Evolutionary conservation across 768 basidiomycete species (phyloP).

Genomic region (Mycena chlorophos): DNA sequence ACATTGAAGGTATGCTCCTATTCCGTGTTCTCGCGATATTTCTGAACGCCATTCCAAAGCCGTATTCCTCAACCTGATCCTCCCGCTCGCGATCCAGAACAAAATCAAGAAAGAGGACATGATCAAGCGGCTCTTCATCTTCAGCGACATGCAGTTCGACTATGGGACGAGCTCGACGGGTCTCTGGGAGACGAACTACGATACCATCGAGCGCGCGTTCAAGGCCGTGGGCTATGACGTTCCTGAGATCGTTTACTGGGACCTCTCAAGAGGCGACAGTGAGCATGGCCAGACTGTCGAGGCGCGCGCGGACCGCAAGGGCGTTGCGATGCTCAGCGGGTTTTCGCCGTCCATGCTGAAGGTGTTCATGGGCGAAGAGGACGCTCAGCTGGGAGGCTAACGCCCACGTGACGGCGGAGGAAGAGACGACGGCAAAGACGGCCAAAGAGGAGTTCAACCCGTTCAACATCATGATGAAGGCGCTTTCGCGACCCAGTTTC

Average conservation of each 20-base stretch:
- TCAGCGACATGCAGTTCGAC: constrained; percentile 82
- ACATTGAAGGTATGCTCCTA: constrained; percentile 61
- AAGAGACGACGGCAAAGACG: not conserved
- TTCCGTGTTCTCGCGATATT: constrained; percentile 62
- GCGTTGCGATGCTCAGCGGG: constrained; percentile 70
- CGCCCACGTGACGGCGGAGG: not conserved
- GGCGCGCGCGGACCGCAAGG: constrained; percentile 51
- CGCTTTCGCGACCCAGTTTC: not conserved
- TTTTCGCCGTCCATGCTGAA: constrained; percentile 69
- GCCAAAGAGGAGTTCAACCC: not conserved
- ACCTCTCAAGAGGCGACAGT: no score
- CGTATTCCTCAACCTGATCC: constrained; percentile 61
- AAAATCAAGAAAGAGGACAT: constrained; percentile 66
- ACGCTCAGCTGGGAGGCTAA: constrained; percentile 46
- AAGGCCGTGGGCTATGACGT: constrained; percentile 64
- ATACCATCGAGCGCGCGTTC: constrained; percentile 55
- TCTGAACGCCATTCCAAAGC: constrained; percentile 34
- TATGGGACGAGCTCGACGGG: not conserved
- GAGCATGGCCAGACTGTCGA: constrained; percentile 42
- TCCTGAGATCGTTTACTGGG: constrained; percentile 76
- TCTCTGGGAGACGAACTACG: constrained; percentile 64
- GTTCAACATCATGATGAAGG: not conserved
- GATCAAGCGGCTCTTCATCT: constrained; percentile 75
- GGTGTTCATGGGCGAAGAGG: constrained; percentile 71
- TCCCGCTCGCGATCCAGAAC: constrained; percentile 58